Conservation (phyloP, 805 yeast species). For the Candida michaelii region DNA sequence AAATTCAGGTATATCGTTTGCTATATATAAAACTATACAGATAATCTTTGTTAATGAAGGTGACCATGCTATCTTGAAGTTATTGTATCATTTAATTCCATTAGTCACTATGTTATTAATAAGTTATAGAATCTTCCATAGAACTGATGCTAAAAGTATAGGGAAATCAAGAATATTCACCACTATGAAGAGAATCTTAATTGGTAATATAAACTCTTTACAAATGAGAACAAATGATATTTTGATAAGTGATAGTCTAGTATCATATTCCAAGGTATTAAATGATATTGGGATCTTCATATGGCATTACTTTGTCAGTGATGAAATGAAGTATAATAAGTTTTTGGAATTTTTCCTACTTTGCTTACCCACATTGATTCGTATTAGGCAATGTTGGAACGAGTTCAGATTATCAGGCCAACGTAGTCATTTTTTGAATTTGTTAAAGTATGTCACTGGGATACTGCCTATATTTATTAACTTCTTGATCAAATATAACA, state of each 20-base stretch:
- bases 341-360: slow-evolving; percentile 31
- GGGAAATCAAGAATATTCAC: slow-evolving; percentile 45
- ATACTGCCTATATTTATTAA: slow-evolving; percentile 38
- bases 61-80: slow-evolving; percentile 11
- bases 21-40: slow-evolving; percentile 13
- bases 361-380: slow-evolving; percentile 64
- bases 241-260: slow-evolving; percentile 76
- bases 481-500: slow-evolving; percentile 23
- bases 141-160: slow-evolving; percentile 25
- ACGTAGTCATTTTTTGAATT: slow-evolving; percentile 62
- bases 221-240: slow-evolving; percentile 75
- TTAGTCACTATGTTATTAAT: slow-evolving; percentile 35
- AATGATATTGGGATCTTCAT: slow-evolving; percentile 66
- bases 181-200: slow-evolving; percentile 51
- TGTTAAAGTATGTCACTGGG: slow-evolving; percentile 70
- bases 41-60: slow-evolving; percentile 12
- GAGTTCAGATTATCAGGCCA: slow-evolving; percentile 60
- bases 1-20: slow-evolving; percentile 16
- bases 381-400: slow-evolving; percentile 77
- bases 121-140: slow-evolving; percentile 36
- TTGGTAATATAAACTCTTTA: slow-evolving; percentile 58
- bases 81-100: slow-evolving; percentile 28
- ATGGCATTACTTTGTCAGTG: slow-evolving; percentile 40
- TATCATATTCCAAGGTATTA: slow-evolving; percentile 75
- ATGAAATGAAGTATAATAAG: slow-evolving; percentile 30